A percentile compares a stretch with the other conserved stretches of the same genome.
Conservation (phyloP, 371 early-diverging fungal species). For the Polyrhizophydium stewartii region DNA sequence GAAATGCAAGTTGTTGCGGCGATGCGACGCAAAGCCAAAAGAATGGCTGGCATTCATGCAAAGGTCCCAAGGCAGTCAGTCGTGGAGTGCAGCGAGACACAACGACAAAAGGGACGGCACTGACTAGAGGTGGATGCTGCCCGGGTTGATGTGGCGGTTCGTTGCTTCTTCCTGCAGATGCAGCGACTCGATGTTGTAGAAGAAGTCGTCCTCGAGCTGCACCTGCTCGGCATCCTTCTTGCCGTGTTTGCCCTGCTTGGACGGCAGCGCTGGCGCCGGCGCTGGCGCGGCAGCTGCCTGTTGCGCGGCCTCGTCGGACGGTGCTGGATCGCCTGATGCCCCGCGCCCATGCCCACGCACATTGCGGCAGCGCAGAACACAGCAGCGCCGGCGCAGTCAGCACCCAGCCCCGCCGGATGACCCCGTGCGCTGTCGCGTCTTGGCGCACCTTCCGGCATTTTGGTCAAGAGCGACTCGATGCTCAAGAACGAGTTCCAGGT, state of each 20-base stretch:
- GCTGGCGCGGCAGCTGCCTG: neutral
- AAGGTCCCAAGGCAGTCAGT: neutral
- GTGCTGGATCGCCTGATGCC: too few species aligned
- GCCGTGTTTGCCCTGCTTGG: neutral
- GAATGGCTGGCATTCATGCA: slow-evolving; percentile 22
- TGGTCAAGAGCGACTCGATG: too few species aligned
- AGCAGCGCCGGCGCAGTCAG: too few species aligned
- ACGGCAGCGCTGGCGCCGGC: neutral
- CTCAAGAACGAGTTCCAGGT: slow-evolving; percentile 27
- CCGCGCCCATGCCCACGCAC: too few species aligned
- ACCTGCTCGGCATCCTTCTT: neutral
- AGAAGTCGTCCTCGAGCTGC: slow-evolving; percentile 14
- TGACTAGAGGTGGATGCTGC: slow-evolving; percentile 17
- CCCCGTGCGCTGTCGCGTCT: too few species aligned
- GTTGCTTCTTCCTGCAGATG: slow-evolving; percentile 1
- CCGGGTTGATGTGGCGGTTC: slow-evolving; percentile 12
- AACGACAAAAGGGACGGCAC: too few species aligned
- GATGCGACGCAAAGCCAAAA: slow-evolving; percentile 47
- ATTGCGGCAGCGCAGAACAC: too few species aligned
- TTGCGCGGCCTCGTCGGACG: too few species aligned
- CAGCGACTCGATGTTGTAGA: slow-evolving; percentile 12
- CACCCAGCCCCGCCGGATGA: too few species aligned
- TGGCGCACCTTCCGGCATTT: too few species aligned
- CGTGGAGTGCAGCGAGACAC: too few species aligned
- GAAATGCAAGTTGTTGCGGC: slow-evolving; percentile 43